Percentiles rank a stretch among this genome's conserved stretches.
phyloP scores from a whole-genome alignment of 208 protist species.

The Strigomonas culicis region DNA sequence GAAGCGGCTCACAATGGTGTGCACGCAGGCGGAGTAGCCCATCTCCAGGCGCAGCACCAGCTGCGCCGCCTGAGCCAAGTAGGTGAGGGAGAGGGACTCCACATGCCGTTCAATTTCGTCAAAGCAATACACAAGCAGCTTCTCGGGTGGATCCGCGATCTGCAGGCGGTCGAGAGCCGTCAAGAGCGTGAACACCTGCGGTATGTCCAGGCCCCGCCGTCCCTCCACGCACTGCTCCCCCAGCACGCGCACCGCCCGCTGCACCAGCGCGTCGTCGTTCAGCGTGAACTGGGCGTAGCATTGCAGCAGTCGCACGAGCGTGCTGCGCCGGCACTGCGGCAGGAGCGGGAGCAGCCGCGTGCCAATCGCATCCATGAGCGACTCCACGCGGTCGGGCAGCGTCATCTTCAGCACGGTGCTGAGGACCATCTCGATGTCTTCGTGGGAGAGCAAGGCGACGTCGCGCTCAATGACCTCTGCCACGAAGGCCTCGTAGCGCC shows the following conservation, averaged over 20 bases:
- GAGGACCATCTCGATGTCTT: slow-evolving; percentile 80
- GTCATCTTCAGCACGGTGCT: slow-evolving; percentile 38
- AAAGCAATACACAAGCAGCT: slow-evolving; percentile 54
- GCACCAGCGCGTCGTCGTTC: slow-evolving; percentile 42
- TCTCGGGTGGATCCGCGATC: slow-evolving; percentile 25
- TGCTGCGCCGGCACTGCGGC: slow-evolving; percentile 67
- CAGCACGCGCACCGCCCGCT: slow-evolving; percentile 29
- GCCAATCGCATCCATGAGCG: slow-evolving; percentile 67
- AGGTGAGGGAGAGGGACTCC: slow-evolving; percentile 31
- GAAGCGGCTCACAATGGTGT: slow-evolving; percentile 56
- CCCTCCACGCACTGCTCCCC: slow-evolving; percentile 46
- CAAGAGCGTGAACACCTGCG: slow-evolving; percentile 64
- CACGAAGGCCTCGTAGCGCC: slow-evolving; percentile 39
- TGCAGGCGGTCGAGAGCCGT: slow-evolving; percentile 45
- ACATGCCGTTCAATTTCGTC: slow-evolving; percentile 51
- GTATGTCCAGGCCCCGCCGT: slow-evolving; percentile 34
- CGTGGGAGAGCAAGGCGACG: slow-evolving; percentile 51
- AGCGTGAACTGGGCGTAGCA: slow-evolving; percentile 63
- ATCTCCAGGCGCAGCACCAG: slow-evolving; percentile 74
- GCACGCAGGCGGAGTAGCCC: slow-evolving; percentile 65
- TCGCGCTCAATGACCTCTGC: slow-evolving; percentile 38
- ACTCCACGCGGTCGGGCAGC: slow-evolving; percentile 35
- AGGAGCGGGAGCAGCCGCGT: slow-evolving; percentile 56
- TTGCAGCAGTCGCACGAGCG: slow-evolving; percentile 76
- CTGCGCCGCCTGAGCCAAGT: slow-evolving; percentile 50